Conservation (phyloP, 192 early-diverging fungal species). For the Radiomyces spectabilis region DNA sequence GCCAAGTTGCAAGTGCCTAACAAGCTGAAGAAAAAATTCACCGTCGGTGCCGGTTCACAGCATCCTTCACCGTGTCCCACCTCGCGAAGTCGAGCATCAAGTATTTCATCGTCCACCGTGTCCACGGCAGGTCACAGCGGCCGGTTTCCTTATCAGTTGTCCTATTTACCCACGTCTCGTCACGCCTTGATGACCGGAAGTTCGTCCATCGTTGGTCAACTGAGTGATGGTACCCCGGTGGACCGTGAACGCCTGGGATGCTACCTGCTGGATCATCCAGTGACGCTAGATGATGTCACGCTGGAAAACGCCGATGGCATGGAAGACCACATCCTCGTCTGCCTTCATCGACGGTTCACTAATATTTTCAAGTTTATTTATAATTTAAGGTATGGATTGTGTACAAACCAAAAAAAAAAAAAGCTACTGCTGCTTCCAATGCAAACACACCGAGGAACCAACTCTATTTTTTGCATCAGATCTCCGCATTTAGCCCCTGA, state of each 20-base stretch:
- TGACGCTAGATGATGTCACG: slow-evolving; percentile 8
- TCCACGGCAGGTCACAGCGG: no score
- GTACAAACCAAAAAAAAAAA: no score
- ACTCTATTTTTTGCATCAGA: no score
- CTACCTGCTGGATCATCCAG: slow-evolving; percentile 15
- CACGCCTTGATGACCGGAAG: slow-evolving; percentile 18
- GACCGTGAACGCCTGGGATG: slow-evolving; percentile 4
- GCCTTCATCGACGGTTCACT: slow-evolving; percentile 27
- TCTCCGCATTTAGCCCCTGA: no score
- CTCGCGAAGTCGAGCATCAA: no score
- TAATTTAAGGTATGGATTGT: slow-evolving; percentile 10
- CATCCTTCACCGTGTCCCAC: background rate
- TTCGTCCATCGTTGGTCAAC: slow-evolving; percentile 10
- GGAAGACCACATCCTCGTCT: slow-evolving; percentile 35
- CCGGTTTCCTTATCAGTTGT: background rate
- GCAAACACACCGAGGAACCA: no score
- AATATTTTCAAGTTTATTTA: slow-evolving; percentile 29
- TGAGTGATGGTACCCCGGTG: no score
- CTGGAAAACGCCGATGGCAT: slow-evolving; percentile 12
- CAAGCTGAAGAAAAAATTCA: no score
- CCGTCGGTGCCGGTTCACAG: no score
- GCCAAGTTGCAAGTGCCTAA: no score
- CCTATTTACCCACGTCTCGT: slow-evolving; percentile 2
- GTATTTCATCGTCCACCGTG: no score
- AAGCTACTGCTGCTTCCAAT: no score